Base-by-base conservation (phyloP, 441 rosid species). In the Adansonia grandidieri region DNA sequence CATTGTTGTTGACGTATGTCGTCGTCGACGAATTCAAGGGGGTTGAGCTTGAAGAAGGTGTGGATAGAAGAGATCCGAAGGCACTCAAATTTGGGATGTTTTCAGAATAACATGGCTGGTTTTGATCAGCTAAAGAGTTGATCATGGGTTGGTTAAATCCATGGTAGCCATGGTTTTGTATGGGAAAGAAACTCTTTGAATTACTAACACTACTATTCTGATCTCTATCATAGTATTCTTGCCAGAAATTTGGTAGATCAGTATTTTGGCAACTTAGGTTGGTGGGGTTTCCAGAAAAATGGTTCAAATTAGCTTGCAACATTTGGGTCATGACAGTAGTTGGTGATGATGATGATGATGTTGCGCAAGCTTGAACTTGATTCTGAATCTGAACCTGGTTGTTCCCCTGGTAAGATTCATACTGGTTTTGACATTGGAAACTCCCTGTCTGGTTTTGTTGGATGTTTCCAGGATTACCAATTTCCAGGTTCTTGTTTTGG, bases 1-100 rank as follows among this genome's bases (percentile, higher is more conserved):
- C 84, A 71, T 88, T 56, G 63, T 70, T 70, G 74, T 50, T 91
- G 78, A 85, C 73, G 80, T 80, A 84, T 37, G 78, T 78, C 6
- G 87, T 78, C 0, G 89, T 84, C 1, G 91, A 82, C 17, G 91
- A 89, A 76, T 86, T 85, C 86, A 92, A 76, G 6, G 89, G 89
- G 56, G 87, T 86, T 11, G 91, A 89, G 84, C 77, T 87, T 0
- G 87, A 84, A 2, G 92, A 84, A 5, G 91, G 85, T 15, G 83
- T 77, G 15, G 88, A 79, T 37, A 71, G 89, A 84, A 64, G 79
- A 50, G 32, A 82, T 75, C 50, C 83, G 15, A 37, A 72, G 0
- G 32, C 0, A 19, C 24, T 10, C 75, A 72, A 5, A 10, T 19
- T 37, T 10, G 37, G 17, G 4, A 72, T 56, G 15, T 72, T 72